Evolutionary conservation across 1,284 basidiomycete genomes (phyloP).

Genomic region (Exsudoporus floridanus): DNA sequence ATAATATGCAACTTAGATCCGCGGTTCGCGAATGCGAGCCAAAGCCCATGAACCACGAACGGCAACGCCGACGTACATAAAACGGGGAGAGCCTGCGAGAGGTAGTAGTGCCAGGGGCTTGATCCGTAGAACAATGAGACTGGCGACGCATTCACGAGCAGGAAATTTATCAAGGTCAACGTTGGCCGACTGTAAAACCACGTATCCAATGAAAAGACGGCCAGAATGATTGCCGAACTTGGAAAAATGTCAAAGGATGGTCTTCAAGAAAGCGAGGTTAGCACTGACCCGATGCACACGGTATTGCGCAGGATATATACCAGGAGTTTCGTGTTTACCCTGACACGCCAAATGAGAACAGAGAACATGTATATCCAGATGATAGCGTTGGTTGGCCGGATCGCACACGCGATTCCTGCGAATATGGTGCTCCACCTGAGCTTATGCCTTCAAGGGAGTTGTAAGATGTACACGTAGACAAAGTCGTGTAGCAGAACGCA

Average conservation of each 20-base stretch:
- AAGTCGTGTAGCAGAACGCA: constrained; percentile 9
- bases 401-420: constrained; percentile 74
- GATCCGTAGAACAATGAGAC: constrained; percentile 95
- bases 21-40: constrained; percentile 36
- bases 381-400: constrained; percentile 85
- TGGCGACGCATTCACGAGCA: constrained; percentile 75
- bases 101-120: constrained; percentile 85
- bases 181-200: constrained; percentile 67
- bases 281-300: constrained; percentile 44
- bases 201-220: constrained; percentile 59
- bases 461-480: constrained; percentile 8
- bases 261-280: neutral
- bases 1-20: constrained; percentile 43
- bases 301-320: constrained; percentile 40
- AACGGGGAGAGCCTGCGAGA: constrained; percentile 84
- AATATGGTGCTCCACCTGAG: constrained; percentile 46
- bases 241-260: constrained; percentile 9
- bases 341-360: constrained; percentile 51
- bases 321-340: constrained; percentile 34
- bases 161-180: constrained; percentile 81
- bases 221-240: constrained; percentile 33
- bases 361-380: constrained; percentile 78
- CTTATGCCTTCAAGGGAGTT: constrained; percentile 27
- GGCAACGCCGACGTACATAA: constrained; percentile 73
- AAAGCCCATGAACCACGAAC: constrained; percentile 65